Evolutionary conservation across 805 yeast genomes (phyloP), one percentile per base, ranked within the genome.

Genomic region (Clavispora vitiphila): DNA sequence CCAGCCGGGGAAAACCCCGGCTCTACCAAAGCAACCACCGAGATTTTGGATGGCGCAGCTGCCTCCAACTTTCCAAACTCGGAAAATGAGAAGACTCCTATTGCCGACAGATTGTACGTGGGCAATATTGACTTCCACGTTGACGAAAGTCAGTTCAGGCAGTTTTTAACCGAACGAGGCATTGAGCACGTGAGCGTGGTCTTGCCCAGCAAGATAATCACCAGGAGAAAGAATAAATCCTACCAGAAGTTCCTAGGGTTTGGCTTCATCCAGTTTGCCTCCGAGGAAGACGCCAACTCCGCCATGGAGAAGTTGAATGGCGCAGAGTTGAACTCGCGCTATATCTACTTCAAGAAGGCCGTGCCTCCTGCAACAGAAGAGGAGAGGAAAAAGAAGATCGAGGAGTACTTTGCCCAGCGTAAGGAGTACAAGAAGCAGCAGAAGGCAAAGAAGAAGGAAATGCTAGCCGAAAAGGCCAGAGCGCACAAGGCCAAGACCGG

Each of bases 221-320:
- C 54, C 29, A 58, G 60, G 37, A 58, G 60, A 34, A 68, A 63
- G 34, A 25, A 15, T 6, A 64, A 62, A 36, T 56, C 69, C 44
- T 60, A 64, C 60, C 52, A 67, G 58, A 62, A 67, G 60, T 72
- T 65, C 58, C 74, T 67, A 46, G 85, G 86, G 31, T 79, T 76
- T 52, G 84, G 80, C 11, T 80, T 80, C 57, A 75, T 78, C 39
- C 76, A 78, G 45, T 77, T 77, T 51, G 69, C 60, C 34, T 50
- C 62, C 37, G 68, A 65, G 35, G 69, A 58, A 16, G 68, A 68
- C 20, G 77, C 77, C 10, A 75, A 71, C 37, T 56, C 56, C 38
- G 75, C 76, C 22, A 65, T 76, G 51, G 65, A 57, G 39, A 57
- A 64, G 37, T 69, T 56, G 52, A 69, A 67, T 43, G 72, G 72